Evolutionary conservation across 202 grass and related monocot species (phyloP), one percentile per base, ranked within the genome.

Genomic region (Elaeis oleifera): DNA sequence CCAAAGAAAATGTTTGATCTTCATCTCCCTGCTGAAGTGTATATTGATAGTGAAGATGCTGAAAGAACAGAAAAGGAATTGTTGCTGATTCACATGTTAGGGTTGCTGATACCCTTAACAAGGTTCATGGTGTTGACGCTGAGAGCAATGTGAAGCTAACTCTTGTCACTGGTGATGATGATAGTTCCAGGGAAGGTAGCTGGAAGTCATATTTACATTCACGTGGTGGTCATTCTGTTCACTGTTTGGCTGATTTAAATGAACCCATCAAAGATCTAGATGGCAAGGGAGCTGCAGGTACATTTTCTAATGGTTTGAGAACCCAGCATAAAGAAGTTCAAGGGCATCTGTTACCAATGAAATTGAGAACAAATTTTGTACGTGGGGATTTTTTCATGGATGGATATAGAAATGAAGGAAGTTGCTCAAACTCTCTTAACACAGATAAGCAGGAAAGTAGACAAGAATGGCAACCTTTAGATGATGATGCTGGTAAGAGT

Each of bases 221-320:
- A 59, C 58, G 26, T 77, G 63, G 59, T 69, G 85, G 65, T 68
- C 69, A 29, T n/a, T 32, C 50, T 53, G 36, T 53, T 49, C 53
- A 24, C 14, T 32, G 75, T 32, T 19, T 90, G 44, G 51, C 76
- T 53, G 88, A 97, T 58, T 64, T 89, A 57, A 99, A 99, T 84
- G 78, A 86, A 39, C 82, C 88, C 32, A 75, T 59, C 74, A 71
- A 53, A 28, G 85, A 75, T 63, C 65, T 64, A 20, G 61, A 49
- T 73, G 64, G 66, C 54, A 59, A 53, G 19, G 75, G 49, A 65
- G 11, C 65, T 60, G 50, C 69, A 39, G 50, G 52, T 68, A 75
- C 70, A 69, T 59, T 31, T 64, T 78, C 70, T 52, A 50, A 23
- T 58, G 21, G 23, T 29, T 6, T 58, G 31, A 65, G 27, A 27